Conservation (phyloP, 108 stramenopile genomes). For the Cyclostephanos tholiformis region DNA sequence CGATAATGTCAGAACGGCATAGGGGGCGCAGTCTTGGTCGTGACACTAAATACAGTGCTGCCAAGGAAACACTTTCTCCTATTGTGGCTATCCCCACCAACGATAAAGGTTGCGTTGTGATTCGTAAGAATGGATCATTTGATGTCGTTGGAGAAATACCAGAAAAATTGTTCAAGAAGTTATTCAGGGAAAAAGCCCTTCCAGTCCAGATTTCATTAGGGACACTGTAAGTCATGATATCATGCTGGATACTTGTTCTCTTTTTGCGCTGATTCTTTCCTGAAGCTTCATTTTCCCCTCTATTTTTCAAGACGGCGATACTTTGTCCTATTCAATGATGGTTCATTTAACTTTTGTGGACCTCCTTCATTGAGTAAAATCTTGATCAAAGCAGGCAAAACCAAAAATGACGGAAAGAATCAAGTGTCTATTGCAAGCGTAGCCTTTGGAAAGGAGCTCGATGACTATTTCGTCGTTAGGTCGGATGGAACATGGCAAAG, state of each 20-base stretch:
- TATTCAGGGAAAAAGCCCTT: slow-evolving; percentile 53
- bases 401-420: not conserved
- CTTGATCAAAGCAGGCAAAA: slow-evolving; percentile 40
- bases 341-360: slow-evolving; percentile 61
- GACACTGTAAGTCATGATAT: slow-evolving; percentile 23
- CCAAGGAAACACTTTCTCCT: slow-evolving; percentile 50
- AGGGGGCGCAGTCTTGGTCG: slow-evolving; percentile 26
- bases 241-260: not conserved
- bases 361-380: slow-evolving; percentile 58
- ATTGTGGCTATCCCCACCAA: slow-evolving; percentile 77
- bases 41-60: slow-evolving; percentile 59
- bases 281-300: not conserved
- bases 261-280: not conserved
- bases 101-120: slow-evolving; percentile 68
- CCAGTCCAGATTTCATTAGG: slow-evolving; percentile 72
- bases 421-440: slow-evolving; percentile 36
- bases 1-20: not conserved
- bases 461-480: slow-evolving; percentile 75
- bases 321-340: slow-evolving; percentile 72
- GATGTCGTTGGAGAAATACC: slow-evolving; percentile 73
- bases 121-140: slow-evolving; percentile 78
- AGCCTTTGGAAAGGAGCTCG: slow-evolving; percentile 69
- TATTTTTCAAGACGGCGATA: slow-evolving; percentile 53
- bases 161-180: slow-evolving; percentile 55
- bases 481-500: slow-evolving; percentile 80